These are phyloP conservation scores for Suillus alpinus DNA, from an alignment of 768 basidiomycete genomes.

Conservation along the genomic window DNA sequence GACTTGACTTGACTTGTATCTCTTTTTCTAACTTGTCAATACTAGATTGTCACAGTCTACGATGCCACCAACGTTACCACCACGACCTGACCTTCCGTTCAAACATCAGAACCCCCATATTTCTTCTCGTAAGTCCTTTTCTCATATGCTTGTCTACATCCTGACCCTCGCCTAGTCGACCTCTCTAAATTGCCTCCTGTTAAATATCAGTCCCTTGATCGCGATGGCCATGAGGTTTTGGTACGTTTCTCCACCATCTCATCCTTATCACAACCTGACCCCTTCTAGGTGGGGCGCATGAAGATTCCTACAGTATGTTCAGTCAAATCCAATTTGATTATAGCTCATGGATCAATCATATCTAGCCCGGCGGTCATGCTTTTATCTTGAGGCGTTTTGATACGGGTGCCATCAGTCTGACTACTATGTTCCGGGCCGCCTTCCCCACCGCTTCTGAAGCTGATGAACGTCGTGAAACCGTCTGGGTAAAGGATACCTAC, in stretches of 20 bases:
- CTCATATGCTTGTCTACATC: not conserved
- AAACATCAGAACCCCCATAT: slow-evolving; percentile 51
- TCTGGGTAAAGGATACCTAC: slow-evolving; percentile 79
- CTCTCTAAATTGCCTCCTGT: slow-evolving; percentile 59
- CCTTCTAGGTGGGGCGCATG: slow-evolving; percentile 71
- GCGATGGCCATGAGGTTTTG: slow-evolving; percentile 84
- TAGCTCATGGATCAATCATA: slow-evolving; percentile 13
- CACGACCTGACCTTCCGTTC: slow-evolving; percentile 51
- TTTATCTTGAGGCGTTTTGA: slow-evolving; percentile 94
- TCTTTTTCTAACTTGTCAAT: not conserved
- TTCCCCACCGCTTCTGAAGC: slow-evolving; percentile 79
- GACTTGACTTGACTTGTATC: slow-evolving; percentile 3
- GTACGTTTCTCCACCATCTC: slow-evolving; percentile 36
- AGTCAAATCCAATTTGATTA: not conserved
- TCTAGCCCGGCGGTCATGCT: slow-evolving; percentile 75
- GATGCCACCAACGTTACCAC: slow-evolving; percentile 27
- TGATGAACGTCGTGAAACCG: slow-evolving; percentile 75
- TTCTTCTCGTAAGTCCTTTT: slow-evolving; percentile 36
- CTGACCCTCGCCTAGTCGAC: slow-evolving; percentile 30
- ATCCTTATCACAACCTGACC: slow-evolving; percentile 15
- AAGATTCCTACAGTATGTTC: slow-evolving; percentile 82
- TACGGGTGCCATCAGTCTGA: slow-evolving; percentile 87
- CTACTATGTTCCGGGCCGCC: slow-evolving; percentile 95
- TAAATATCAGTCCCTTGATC: slow-evolving; percentile 89
- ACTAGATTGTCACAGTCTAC: not conserved